These are phyloP conservation scores for Wickerhamiella parazyma DNA, from an alignment of 805 yeast genomes.

Conservation along the genomic window DNA sequence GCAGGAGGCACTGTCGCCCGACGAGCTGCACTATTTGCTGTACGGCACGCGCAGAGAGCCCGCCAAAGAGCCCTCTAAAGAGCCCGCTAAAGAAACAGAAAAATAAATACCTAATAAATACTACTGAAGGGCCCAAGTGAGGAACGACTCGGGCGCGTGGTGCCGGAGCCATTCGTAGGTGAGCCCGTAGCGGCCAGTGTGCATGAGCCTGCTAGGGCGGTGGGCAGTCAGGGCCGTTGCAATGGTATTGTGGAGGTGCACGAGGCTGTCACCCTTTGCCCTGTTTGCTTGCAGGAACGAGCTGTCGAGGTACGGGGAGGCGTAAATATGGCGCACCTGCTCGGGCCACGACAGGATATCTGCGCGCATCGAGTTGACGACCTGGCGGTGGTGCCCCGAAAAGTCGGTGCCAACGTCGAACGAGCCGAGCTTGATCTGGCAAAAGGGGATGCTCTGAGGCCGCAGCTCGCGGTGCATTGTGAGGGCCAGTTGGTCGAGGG, in stretches of 20 bases:
- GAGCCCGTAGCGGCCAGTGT: conserved; percentile 25
- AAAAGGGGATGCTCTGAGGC: conserved; percentile 32
- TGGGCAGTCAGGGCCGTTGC: conserved; percentile 22
- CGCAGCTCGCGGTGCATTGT: conserved; percentile 32
- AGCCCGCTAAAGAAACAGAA: too few relatives aligned
- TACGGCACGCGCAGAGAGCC: conserved; percentile 6
- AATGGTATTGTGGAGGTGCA: conserved; percentile 22
- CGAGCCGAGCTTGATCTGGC: conserved; percentile 36
- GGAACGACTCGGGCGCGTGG: conserved; percentile 23
- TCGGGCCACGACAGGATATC: conserved; percentile 33
- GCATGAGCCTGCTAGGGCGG: conserved; percentile 22
- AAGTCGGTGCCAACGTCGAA: conserved; percentile 28
- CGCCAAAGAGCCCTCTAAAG: too few relatives aligned
- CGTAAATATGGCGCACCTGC: conserved; percentile 26
- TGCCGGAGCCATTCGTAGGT: conserved; percentile 22
- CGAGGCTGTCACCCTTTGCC: conserved; percentile 23
- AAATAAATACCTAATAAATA: background rate
- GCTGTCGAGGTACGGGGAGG: conserved; percentile 23
- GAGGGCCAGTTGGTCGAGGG: conserved; percentile 29
- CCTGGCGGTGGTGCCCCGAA: conserved; percentile 21
- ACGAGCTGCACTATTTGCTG: conserved; percentile 21
- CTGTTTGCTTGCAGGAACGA: conserved; percentile 22
- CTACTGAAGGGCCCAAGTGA: conserved; percentile 12
- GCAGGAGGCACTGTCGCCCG: conserved; percentile 17
- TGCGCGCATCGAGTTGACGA: conserved; percentile 26